Evolutionary conservation across 306 rosid genomes (phyloP), one percentile per base, ranked within the genome.

Genomic region (Astragalus glycyphyllos): DNA sequence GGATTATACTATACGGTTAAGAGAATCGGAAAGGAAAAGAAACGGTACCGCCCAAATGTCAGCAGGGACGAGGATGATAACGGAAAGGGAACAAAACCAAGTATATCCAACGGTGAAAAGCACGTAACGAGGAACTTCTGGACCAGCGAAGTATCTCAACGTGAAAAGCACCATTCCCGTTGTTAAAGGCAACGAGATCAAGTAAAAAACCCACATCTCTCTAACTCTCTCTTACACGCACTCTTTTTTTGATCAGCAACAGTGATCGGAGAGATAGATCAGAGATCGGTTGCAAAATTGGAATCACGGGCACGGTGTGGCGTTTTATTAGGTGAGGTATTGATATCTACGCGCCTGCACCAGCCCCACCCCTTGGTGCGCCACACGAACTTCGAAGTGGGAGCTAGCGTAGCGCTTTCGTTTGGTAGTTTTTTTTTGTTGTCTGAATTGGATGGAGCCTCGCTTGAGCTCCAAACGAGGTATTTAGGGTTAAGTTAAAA

Each of bases 201-300:
- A 84, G 85, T 93, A 93, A 74, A 93, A 93, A 75, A 90, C 92
- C 98, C 98, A 93, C 98, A 93, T 93, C 78, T 71, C 83, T 55
- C 11, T 10, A 16, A 11, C 38, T 45, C 8, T 8, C 51, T 6
- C 65, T 7, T 29, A 16, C 68, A 11, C 68, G 41, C 37, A 37
- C 13, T 2, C 48, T 4, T 29, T 60, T 60, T 37, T 8, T 11
- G 35, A 60, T 69, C 56, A 48, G 45, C 68, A 10, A 68, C 45
- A 57, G 47, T 49, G 68, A 67, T 73, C 80, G 63, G 72, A 72
- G 64, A 51, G 15, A 41, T 37, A 47, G 85, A 74, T 63, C 6
- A 73, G 47, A 44, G 73, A 63, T 78, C 69, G 77, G n/a, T 58
- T 17, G 17, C 31, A 2, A 55, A 2, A 55, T 54, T 15, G 31